A percentile compares a stretch with the other conserved stretches of the same genome.
These are phyloP conservation scores for Cladosporium sp. DNA, from an alignment of 2,329 filamentous ascomycete species.

Conservation along the genomic window DNA sequence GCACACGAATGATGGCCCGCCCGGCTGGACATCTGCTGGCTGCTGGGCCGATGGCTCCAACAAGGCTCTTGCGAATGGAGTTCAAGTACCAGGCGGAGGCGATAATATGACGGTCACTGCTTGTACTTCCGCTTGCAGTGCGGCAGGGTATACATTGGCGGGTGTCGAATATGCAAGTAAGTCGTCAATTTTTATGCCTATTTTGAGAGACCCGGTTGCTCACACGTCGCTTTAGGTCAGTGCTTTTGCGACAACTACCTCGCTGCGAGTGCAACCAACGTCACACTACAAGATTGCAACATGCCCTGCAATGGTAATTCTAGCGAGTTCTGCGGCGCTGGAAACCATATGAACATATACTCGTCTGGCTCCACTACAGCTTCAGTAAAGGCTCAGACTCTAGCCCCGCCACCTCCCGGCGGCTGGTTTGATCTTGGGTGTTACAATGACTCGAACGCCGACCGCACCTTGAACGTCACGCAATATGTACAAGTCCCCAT, in stretches of 20 bases:
- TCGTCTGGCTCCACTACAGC: slow-evolving; percentile 19
- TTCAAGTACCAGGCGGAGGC: slow-evolving; percentile 19
- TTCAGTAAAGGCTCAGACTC: slow-evolving; percentile 18
- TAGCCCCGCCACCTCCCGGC: slow-evolving; percentile 17
- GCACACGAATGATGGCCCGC: slow-evolving; percentile 17
- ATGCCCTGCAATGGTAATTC: slow-evolving; percentile 28
- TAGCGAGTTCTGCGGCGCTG: slow-evolving; percentile 28
- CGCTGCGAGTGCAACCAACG: slow-evolving; percentile 15
- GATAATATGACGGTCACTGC: slow-evolving; percentile 25
- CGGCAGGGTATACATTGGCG: slow-evolving; percentile 28
- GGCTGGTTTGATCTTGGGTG: slow-evolving; percentile 25
- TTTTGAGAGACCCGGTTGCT: neutral
- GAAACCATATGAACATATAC: slow-evolving; percentile 25
- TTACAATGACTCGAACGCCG: slow-evolving; percentile 21
- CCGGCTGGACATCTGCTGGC: slow-evolving; percentile 28
- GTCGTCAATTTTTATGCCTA: neutral
- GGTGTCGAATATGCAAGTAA: slow-evolving; percentile 27
- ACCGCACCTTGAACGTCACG: slow-evolving; percentile 18
- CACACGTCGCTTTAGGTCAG: slow-evolving; percentile 23
- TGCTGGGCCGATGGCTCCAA: slow-evolving; percentile 29
- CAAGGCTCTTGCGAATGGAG: slow-evolving; percentile 19
- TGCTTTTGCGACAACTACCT: slow-evolving; percentile 33
- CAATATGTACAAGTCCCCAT: slow-evolving; percentile 18
- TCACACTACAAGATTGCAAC: slow-evolving; percentile 22
- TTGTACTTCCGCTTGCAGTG: slow-evolving; percentile 26